Base-by-base conservation (phyloP, 108 stramenopile species). In the Epipyxis sp. region DNA sequence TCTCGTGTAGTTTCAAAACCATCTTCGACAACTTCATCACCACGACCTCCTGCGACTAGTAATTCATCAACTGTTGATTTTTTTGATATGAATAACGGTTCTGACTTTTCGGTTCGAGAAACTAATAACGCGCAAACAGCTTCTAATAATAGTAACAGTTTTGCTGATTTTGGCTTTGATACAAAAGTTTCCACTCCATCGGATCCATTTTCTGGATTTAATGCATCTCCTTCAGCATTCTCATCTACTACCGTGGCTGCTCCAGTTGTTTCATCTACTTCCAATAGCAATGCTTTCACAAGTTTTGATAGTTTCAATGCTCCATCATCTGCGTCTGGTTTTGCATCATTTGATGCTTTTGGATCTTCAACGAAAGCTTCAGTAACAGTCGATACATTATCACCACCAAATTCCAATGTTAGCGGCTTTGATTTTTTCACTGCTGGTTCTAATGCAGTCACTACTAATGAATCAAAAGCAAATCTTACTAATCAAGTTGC, bases 181-280 rank as follows among this genome's bases (percentile, higher is more conserved):
- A 6, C 72, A 6, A 44, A 13, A 41, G 50, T 44, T 76, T 40
- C 57, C 20, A 20, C 72, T 39, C 72, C 44, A 41, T 40, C 29
- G 10, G 30, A 40, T 76, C 43, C 72, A 41, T 6, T 44, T 76
- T 40, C 72, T 76, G 16, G 43, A 16, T 40, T 42, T 76, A 6
- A 6, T 59, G 20, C 20, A 45, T 6, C 57, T 13, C 30, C 72
- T 59, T 54, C 76, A 10, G 29, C 76, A 39, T 34, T 59, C 13
- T 20, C 45, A 59, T 32, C 59, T n/a, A 59, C 76, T 3, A 39
- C 76, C 58, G 59, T 59, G n/a, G 76, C 76, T 77, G 34, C 59
- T 43, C 29, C 59, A 13, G 59, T 77, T 27, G 71, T 30, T 74
- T 43, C 71, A 20, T 3, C 61, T 13, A 59, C 46, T 77, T 54